These are phyloP conservation scores for Arachnopeziza araneosa DNA, from an alignment of 2,329 filamentous ascomycete species.

Conservation along the genomic window DNA sequence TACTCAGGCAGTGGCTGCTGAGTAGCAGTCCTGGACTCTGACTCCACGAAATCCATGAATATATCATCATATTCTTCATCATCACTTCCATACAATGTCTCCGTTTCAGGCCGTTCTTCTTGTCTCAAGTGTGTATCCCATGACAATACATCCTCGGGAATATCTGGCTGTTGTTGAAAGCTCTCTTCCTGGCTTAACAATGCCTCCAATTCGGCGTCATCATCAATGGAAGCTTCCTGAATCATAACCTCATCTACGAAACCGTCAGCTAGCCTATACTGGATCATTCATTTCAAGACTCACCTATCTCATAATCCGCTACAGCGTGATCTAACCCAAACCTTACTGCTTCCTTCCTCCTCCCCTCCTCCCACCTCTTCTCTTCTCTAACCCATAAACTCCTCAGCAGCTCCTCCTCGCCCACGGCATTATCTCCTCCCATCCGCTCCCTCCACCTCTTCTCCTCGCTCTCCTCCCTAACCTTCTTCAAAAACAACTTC, in stretches of 20 bases:
- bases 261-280: not conserved
- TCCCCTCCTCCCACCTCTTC: conserved; percentile 26
- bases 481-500: conserved; percentile 63
- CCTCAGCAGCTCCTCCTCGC: conserved; percentile 51
- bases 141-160: not conserved
- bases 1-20: conserved; percentile 20
- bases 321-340: conserved; percentile 16
- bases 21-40: conserved; percentile 31
- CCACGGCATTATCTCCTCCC: conserved; percentile 35
- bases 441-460: conserved; percentile 49
- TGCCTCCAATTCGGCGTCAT: conserved; percentile 53
- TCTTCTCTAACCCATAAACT: conserved; percentile 35
- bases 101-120: conserved; percentile 8
- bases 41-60: conserved; percentile 60
- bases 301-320: conserved; percentile 23
- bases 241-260: conserved; percentile 38
- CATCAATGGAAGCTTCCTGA: conserved; percentile 44
- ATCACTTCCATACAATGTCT: conserved; percentile 35
- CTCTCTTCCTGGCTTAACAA: conserved; percentile 34
- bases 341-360: not conserved
- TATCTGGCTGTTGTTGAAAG: not conserved
- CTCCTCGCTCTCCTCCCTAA: conserved; percentile 55
- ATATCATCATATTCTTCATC: conserved; percentile 57
- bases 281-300: conserved; percentile 12
- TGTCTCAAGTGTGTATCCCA: not conserved